These are phyloP conservation scores for Talaromyces sp. DNA, from an alignment of 2,329 filamentous ascomycete species.

Conservation along the genomic window DNA sequence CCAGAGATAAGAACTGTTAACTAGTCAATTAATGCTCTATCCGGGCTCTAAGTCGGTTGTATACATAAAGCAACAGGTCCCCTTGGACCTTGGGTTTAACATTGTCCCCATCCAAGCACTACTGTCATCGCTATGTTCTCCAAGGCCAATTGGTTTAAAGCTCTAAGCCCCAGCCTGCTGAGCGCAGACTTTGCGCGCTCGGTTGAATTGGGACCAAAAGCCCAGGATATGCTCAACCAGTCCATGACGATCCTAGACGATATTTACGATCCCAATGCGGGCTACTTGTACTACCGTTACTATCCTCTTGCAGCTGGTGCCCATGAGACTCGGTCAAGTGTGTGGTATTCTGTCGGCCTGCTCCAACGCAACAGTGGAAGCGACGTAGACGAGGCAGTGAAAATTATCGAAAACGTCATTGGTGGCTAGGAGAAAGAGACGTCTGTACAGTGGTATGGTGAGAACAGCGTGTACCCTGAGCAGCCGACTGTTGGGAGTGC, in stretches of 20 bases:
- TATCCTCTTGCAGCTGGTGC: conserved; percentile 32
- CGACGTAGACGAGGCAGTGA: conserved; percentile 49
- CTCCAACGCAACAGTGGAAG: conserved; percentile 50
- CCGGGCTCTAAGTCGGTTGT: not conserved
- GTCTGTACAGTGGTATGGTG: conserved; percentile 51
- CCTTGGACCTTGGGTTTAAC: not conserved
- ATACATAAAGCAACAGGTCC: not conserved
- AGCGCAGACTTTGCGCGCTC: conserved; percentile 4
- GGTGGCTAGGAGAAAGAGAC: conserved; percentile 49
- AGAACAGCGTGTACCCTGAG: conserved; percentile 33
- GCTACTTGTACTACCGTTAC: conserved; percentile 51
- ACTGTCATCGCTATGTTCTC: not conserved
- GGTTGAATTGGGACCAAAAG: conserved; percentile 17
- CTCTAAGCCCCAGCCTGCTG: conserved; percentile 3
- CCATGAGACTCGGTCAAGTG: conserved; percentile 55
- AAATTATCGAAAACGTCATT: conserved; percentile 53
- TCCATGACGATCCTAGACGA: conserved; percentile 55
- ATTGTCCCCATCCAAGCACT: not conserved
- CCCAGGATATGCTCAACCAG: conserved; percentile 42
- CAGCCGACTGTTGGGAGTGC: conserved; percentile 52
- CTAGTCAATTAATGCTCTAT: not conserved
- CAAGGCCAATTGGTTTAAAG: conserved; percentile 4
- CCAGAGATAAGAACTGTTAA: not conserved
- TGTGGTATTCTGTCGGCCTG: conserved; percentile 58
- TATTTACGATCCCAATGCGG: conserved; percentile 49